Conservation (phyloP, 2,329 filamentous ascomycete species). For the Thielaviopsis populi region DNA sequence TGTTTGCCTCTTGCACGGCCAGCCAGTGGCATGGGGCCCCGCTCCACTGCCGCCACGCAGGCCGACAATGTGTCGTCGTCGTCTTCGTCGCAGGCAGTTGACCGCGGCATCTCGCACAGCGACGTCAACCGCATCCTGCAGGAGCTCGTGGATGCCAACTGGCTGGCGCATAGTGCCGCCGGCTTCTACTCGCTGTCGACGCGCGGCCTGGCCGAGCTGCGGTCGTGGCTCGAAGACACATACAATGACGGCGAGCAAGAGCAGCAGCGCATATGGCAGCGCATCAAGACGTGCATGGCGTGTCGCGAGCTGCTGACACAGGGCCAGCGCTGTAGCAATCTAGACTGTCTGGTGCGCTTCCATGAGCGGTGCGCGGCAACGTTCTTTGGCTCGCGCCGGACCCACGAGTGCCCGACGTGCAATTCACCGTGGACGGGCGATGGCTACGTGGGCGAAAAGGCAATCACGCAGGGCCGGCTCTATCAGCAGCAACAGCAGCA, state of each 20-base stretch:
- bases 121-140: constrained; percentile 62
- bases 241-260: constrained; percentile 65
- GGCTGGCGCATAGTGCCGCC: constrained; percentile 60
- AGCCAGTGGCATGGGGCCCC: constrained; percentile 22
- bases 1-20: constrained; percentile 54
- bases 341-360: constrained; percentile 52
- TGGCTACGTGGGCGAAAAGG: constrained; percentile 40
- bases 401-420: constrained; percentile 50
- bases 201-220: constrained; percentile 69
- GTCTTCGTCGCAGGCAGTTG: constrained; percentile 25
- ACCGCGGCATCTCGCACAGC: constrained; percentile 52
- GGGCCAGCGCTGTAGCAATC: constrained; percentile 59
- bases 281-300: constrained; percentile 74
- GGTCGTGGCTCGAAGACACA: constrained; percentile 68
- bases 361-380: constrained; percentile 63
- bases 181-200: constrained; percentile 65
- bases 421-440: constrained; percentile 34
- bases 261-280: constrained; percentile 45
- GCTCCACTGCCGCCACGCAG: constrained; percentile 20
- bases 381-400: constrained; percentile 53
- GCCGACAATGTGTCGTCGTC: constrained; percentile 24
- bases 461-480: constrained; percentile 38
- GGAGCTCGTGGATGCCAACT: constrained; percentile 61
- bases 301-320: constrained; percentile 82
- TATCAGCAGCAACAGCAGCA: constrained; percentile 26